Base-by-base conservation (phyloP, 2,329 filamentous ascomycete genomes). In the Periconia sp. region DNA sequence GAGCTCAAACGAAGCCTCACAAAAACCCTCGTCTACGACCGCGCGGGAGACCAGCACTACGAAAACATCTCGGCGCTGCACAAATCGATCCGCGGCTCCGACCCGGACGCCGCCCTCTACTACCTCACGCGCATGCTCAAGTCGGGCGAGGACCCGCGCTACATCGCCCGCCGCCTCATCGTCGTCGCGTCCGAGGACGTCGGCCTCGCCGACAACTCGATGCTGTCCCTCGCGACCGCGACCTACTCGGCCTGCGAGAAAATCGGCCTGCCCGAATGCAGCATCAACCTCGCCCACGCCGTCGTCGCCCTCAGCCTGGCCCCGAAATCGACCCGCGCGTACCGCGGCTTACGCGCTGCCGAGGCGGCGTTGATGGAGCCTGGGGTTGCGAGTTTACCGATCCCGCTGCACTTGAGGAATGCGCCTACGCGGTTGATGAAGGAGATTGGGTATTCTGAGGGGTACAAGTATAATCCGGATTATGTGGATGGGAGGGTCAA, bases 41-140 rank as follows among this genome's bases (percentile, higher is more conserved):
- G 94, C 50, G 90, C 90, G 0, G 93, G 94, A 49, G 94, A 99
- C 74, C 91, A 96, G 71, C 94, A 97, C 76, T 99, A 97, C 77
- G 93, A 99, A 70, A 94, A 90, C 49, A 97, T 99, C 66, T 96
- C 91, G 1, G 94, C 94, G 30, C 94, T 97, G 65, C 94, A 97
- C 81, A 99, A 99, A 68, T 92, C 92, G 2, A 87, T 97, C 10
- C 89, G 94, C 44, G 94, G 94, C 41, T 89, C 86, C 51, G 88
- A 97, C 66, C 75, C 93, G 0, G 90, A 97, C 72, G 94, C 93
- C 0, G 84, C 93, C 0, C 82, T 99, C 1, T 99, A 97, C 77
- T 99, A 97, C 72, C 85, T 99, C 1, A 91, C 90, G 0, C 88
- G 94, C 35, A 99, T 99, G 94, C 84, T 99, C 6, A 89, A 96